Conservation (phyloP, 2,329 filamentous ascomycete species). For the Zasmidium citrigriseum region DNA sequence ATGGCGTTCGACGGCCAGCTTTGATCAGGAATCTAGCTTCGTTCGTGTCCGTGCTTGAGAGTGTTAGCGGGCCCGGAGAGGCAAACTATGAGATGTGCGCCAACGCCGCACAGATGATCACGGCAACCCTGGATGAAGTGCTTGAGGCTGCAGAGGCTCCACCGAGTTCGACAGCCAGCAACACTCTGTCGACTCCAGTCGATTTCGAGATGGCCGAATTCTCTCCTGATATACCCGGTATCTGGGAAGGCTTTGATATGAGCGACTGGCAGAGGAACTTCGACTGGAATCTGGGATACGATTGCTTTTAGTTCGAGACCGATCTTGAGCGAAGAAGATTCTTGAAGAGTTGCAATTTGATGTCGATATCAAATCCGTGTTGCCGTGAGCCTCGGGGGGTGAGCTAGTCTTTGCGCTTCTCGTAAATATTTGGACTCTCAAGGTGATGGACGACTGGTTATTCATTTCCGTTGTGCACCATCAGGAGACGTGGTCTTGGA, state of each 20-base stretch:
- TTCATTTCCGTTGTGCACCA: too few relatives aligned
- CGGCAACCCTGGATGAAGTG: slow-evolving; percentile 20
- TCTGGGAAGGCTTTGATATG: background rate
- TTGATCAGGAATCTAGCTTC: slow-evolving; percentile 23
- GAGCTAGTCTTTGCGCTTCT: too few relatives aligned
- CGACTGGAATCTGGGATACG: background rate
- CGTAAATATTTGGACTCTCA: too few relatives aligned
- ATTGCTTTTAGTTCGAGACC: too few relatives aligned
- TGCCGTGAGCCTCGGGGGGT: too few relatives aligned
- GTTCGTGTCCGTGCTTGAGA: slow-evolving; percentile 21
- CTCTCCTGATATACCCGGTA: background rate
- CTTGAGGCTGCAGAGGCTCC: slow-evolving; percentile 8
- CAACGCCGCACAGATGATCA: slow-evolving; percentile 17
- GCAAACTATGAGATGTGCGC: slow-evolving; percentile 19
- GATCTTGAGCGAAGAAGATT: too few relatives aligned
- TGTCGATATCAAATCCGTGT: too few relatives aligned
- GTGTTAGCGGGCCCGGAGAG: slow-evolving; percentile 15
- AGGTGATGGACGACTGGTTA: too few relatives aligned
- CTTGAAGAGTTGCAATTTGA: too few relatives aligned
- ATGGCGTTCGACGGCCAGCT: slow-evolving; percentile 11
- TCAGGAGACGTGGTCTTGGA: too few relatives aligned
- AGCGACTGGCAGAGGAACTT: background rate
- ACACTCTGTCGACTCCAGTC: background rate
- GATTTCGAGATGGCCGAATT: background rate
- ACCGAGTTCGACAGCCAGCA: background rate